Percentiles rank a stretch among this genome's conserved stretches.
Conservation (phyloP, 345 rosid species). For the Linum tenue region DNA sequence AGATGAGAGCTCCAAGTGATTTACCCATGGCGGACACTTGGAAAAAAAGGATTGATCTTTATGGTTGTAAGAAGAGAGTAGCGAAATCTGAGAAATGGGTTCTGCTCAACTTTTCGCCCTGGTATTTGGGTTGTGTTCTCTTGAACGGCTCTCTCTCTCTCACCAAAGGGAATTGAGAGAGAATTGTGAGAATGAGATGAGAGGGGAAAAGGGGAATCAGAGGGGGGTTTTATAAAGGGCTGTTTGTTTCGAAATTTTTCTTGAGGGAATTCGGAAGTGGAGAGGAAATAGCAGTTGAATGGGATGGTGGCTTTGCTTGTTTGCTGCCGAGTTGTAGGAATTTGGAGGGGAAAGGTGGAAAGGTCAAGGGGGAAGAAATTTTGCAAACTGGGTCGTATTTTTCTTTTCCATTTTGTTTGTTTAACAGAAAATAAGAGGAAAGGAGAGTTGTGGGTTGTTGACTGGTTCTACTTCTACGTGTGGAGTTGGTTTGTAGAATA, state of each 20-base stretch:
- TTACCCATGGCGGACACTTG: constrained; percentile 12
- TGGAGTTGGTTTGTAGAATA: not conserved
- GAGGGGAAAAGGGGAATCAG: not conserved
- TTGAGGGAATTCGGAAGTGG: not conserved
- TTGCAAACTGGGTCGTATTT: not conserved
- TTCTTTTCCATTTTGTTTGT: too few relatives aligned
- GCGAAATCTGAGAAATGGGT: not conserved
- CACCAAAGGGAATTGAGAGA: not conserved
- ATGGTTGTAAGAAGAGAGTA: not conserved
- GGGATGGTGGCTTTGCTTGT: too few relatives aligned
- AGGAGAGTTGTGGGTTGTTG: not conserved
- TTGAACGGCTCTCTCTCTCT: not conserved
- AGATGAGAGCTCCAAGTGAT: constrained; percentile 5
- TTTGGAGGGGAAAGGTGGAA: not conserved
- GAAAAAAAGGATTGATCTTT: not conserved
- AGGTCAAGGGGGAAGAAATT: not conserved
- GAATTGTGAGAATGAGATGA: not conserved
- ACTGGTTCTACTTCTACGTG: constrained; percentile 1
- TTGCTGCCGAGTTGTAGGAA: too few relatives aligned
- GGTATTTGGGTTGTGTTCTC: not conserved
- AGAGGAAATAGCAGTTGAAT: not conserved
- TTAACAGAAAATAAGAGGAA: not conserved
- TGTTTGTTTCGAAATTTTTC: not conserved
- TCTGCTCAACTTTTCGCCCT: not conserved
- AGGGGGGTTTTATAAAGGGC: not conserved